These are phyloP conservation scores for Cucurbita argyrosperma DNA, from an alignment of 306 rosid genomes.

Conservation along the genomic window DNA sequence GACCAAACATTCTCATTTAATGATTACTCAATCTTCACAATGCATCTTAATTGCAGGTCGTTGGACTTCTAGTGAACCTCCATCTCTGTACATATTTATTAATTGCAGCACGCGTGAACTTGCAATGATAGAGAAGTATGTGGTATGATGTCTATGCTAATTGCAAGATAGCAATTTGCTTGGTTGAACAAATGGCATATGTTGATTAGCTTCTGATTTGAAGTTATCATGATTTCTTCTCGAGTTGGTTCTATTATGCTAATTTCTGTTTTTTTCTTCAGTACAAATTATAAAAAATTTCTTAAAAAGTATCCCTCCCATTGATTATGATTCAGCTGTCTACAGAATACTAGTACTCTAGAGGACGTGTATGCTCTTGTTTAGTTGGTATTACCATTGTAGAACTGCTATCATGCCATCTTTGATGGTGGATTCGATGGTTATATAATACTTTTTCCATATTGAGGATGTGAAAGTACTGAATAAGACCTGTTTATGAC, in stretches of 20 bases:
- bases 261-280: background rate
- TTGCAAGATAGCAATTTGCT: conserved; percentile 7
- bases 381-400: background rate
- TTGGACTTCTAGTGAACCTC: conserved; percentile 74
- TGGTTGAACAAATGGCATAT: background rate
- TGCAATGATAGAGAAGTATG: conserved; percentile 78
- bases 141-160: conserved; percentile 54
- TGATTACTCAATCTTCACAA: conserved; percentile 2
- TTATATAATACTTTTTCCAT: background rate
- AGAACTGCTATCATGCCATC: background rate
- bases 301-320: background rate
- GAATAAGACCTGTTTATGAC: background rate
- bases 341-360: background rate
- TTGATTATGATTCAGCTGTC: background rate
- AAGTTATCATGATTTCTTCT: background rate
- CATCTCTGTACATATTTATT: conserved; percentile 69
- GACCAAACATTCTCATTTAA: background rate
- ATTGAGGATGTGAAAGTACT: background rate
- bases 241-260: background rate
- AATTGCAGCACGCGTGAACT: conserved; percentile 91
- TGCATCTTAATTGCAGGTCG: conserved; percentile 53
- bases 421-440: background rate
- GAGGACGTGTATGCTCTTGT: background rate
- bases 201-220: background rate
- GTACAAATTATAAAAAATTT: background rate